Percentiles rank a stretch among this genome's conserved stretches.
Evolutionary conservation across 1,284 basidiomycete genomes (phyloP).

Genomic region (Ganoderma sp.): DNA sequence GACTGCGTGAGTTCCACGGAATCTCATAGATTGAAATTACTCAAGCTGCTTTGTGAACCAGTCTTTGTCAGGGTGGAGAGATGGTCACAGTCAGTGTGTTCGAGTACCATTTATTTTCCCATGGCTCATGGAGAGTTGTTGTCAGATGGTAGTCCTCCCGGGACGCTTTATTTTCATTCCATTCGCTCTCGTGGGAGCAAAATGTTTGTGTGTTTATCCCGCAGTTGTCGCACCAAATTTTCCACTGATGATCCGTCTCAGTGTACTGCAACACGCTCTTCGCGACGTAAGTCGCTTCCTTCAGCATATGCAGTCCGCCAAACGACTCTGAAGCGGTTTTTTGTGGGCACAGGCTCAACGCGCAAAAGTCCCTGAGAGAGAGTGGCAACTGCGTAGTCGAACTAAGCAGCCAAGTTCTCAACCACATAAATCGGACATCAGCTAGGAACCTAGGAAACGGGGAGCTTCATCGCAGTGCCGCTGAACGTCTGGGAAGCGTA

Average conservation of each 20-base stretch:
- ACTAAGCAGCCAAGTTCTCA: no score
- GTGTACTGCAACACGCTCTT: background rate
- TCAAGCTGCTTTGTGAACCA: background rate
- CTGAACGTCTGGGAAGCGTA: no score
- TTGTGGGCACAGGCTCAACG: no score
- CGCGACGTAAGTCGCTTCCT: background rate
- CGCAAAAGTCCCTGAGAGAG: no score
- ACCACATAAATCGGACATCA: no score
- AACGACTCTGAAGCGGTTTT: no score
- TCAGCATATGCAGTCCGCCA: no score
- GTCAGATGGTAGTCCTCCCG: background rate
- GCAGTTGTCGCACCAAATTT: background rate
- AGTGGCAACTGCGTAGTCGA: no score
- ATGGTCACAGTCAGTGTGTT: background rate
- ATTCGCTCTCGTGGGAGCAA: background rate
- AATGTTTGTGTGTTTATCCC: background rate
- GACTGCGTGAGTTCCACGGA: background rate
- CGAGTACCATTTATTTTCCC: background rate
- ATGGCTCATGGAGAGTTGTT: background rate
- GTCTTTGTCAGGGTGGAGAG: background rate
- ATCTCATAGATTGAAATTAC: no score
- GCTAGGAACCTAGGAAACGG: no score
- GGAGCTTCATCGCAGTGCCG: no score
- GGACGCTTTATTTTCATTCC: background rate
- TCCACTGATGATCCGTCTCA: background rate